Evolutionary conservation across 371 early-diverging fungal species (phyloP).

Genomic region (Mucor sp.): DNA sequence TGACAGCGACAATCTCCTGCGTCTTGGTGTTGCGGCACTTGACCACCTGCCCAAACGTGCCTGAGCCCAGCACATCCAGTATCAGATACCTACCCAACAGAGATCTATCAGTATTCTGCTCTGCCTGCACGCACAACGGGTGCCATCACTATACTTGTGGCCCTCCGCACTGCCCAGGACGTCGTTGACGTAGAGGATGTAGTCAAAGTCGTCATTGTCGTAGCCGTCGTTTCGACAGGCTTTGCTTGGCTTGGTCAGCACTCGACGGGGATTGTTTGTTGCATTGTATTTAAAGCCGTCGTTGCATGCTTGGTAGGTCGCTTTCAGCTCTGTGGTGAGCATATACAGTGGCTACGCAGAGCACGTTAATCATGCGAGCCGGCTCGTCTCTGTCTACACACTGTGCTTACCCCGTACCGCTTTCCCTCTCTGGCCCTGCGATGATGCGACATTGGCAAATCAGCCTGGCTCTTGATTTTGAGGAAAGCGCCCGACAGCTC

Average conservation of each 20-base stretch:
- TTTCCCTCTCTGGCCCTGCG: constrained; percentile 25
- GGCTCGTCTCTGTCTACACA: neutral
- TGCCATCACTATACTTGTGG: constrained; percentile 66
- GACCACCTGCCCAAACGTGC: constrained; percentile 98
- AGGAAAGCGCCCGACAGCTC: constrained; percentile 24
- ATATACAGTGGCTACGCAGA: constrained; percentile 34
- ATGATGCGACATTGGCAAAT: constrained; percentile 28
- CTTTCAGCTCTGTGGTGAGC: constrained; percentile 29
- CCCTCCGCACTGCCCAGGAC: constrained; percentile 77
- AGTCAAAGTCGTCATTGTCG: constrained; percentile 96
- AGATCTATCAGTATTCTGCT: neutral
- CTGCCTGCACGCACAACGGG: no score
- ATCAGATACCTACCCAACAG: constrained; percentile 74
- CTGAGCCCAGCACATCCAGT: constrained; percentile 90
- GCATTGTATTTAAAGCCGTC: constrained; percentile 77
- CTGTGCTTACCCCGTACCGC: constrained; percentile 22
- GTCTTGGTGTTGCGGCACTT: constrained; percentile 88
- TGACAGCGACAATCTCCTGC: constrained; percentile 90
- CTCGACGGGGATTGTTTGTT: constrained; percentile 87
- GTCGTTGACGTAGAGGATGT: constrained; percentile 95
- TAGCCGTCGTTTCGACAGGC: constrained; percentile 89
- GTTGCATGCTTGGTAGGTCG: constrained; percentile 49
- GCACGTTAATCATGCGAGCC: no score
- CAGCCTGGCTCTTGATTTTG: constrained; percentile 15
- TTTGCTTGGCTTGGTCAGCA: constrained; percentile 91